Evolutionary conservation across 179 eudicot genomes (phyloP), one percentile per base, ranked within the genome.

Genomic region (Amaranthus tricolor): DNA sequence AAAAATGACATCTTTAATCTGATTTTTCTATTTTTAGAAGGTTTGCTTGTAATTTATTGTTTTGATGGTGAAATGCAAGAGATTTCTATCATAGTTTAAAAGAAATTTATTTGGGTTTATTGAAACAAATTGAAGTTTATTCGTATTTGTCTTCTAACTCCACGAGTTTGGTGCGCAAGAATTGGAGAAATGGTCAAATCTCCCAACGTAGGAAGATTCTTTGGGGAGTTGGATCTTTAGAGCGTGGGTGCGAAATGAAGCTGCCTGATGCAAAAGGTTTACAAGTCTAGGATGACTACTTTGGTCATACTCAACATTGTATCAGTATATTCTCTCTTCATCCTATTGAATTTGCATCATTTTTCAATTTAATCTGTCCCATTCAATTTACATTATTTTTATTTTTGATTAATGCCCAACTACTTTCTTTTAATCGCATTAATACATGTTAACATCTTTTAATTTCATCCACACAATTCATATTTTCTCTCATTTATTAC

Each of bases 1-100:
- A 91, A 78, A 82, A 87, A 90, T 21, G 90, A 77, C 97, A 91
- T 91, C 62, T 44, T 75, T 87, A 57, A 4, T 61, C 15, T 9
- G 7, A 11, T 64, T 17, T 47, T 6, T 51, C 11, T 49, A 19
- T 45, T 66, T 44, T 13, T 12, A 43, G 72, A 14, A 56, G 40
- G 13, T 20, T 31, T 31, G 40, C 5, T 10, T 9, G 10, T 6
- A 15, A 5, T 50, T 59, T 10, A 14, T 55, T 21, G 19, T 40
- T 53, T 40, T 64, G 71, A 14, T 62, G 21, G 17, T 47, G 10
- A 13, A 50, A 47, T 5, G 19, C 13, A 31, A 14, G 19, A 4
- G 0, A 45, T 53, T 62, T 31, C 50, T 6, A 17, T 31, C 40
- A 31, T 31, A 20, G 12, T 6, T 51, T 31, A 6, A 6, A 4